phyloP scores from a whole-genome alignment of 2,329 filamentous ascomycete species.

The Sclerotinia nivalis region DNA sequence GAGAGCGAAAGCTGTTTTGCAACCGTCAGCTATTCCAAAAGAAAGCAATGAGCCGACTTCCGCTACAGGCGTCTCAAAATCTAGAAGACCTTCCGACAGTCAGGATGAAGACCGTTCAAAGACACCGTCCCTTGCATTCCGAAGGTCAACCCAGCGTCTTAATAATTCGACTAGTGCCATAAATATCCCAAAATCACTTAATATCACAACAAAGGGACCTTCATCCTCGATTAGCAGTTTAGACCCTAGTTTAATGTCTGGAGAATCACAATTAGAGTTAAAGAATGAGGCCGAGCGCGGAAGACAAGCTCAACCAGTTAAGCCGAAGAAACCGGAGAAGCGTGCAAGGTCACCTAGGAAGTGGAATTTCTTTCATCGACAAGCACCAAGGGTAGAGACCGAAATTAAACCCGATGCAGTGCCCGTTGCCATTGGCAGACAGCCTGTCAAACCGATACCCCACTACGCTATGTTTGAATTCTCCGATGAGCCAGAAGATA shows the following conservation, averaged over 20 bases:
- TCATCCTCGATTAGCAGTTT: constrained; percentile 57
- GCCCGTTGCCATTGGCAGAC: constrained; percentile 49
- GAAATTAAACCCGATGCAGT: constrained; percentile 46
- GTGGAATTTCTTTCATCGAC: constrained; percentile 64
- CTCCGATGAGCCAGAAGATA: constrained; percentile 47
- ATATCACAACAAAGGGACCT: constrained; percentile 44
- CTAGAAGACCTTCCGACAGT: constrained; percentile 51
- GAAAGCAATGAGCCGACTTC: constrained; percentile 31
- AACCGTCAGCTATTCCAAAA: constrained; percentile 56
- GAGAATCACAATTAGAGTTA: constrained; percentile 51
- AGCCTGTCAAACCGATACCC: constrained; percentile 50
- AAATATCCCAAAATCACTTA: constrained; percentile 55
- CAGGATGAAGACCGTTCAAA: constrained; percentile 56
- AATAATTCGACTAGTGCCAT: constrained; percentile 48
- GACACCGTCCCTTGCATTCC: constrained; percentile 55
- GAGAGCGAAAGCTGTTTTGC: constrained; percentile 49
- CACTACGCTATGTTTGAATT: constrained; percentile 65
- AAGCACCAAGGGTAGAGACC: constrained; percentile 46
- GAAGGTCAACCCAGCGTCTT: constrained; percentile 57
- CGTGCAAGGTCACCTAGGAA: constrained; percentile 54
- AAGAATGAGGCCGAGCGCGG: constrained; percentile 44
- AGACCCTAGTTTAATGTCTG: constrained; percentile 58
- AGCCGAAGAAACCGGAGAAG: constrained; percentile 58
- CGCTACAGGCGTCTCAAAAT: constrained; percentile 27
- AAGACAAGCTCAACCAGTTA: constrained; percentile 30